phyloP scores from a whole-genome alignment of 495 filamentous ascomycete genomes.

The Talaromyces stipitatus region DNA sequence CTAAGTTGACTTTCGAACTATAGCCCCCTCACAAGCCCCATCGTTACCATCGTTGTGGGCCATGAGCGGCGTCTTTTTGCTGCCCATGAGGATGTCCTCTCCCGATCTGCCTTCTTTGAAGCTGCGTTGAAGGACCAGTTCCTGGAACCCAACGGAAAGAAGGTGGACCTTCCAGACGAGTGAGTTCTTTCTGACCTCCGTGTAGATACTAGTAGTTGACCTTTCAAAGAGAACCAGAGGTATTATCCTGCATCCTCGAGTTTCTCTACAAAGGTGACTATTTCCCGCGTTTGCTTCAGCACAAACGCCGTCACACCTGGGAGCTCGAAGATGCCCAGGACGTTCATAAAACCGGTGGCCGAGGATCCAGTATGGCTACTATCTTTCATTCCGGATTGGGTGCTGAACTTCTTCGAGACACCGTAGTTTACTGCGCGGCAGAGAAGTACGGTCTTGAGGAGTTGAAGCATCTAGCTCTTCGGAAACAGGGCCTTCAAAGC shows the following conservation, averaged over 20 bases:
- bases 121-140: conserved; percentile 49
- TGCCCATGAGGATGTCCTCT: conserved; percentile 60
- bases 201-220: neutral
- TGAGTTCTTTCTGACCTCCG: conserved; percentile 13
- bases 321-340: conserved; percentile 58
- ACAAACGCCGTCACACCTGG: conserved; percentile 48
- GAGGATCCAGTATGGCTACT: conserved; percentile 64
- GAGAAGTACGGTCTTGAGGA: conserved; percentile 79
- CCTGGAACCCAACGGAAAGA: conserved; percentile 45
- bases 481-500: conserved; percentile 84
- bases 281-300: conserved; percentile 45
- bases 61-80: conserved; percentile 71
- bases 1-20: conserved; percentile 19
- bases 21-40: conserved; percentile 64
- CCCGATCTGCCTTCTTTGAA: conserved; percentile 51
- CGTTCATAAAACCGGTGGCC: conserved; percentile 41
- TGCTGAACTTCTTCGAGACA: conserved; percentile 75
- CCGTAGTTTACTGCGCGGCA: conserved; percentile 84
- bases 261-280: conserved; percentile 69
- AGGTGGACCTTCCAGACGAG: conserved; percentile 56
- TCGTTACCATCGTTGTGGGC: conserved; percentile 77
- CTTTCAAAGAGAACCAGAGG: conserved; percentile 47
- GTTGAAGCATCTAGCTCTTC: conserved; percentile 77
- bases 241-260: conserved; percentile 60
- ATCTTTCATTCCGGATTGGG: conserved; percentile 61